phyloP scores from a whole-genome alignment of 2,329 filamentous ascomycete species.

The Fusarium burgessii region DNA sequence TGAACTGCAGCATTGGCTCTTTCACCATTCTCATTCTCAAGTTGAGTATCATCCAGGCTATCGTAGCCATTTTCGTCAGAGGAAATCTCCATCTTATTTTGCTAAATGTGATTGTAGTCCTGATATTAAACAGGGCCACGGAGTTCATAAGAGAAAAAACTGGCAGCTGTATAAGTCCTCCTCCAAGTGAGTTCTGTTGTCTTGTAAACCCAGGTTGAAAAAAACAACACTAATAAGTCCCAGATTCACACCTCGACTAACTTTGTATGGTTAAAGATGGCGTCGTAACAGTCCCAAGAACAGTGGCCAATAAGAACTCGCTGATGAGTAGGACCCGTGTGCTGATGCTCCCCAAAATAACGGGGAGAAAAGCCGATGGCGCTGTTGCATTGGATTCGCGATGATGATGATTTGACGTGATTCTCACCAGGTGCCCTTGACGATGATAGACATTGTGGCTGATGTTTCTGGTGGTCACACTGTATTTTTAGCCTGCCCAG shows the following conservation, averaged over 20 bases:
- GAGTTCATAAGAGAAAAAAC: background rate
- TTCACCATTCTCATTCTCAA: conserved; percentile 15
- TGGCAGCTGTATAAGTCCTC: background rate
- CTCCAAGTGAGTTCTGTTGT: conserved; percentile 18
- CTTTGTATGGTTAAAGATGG: background rate
- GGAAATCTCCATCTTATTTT: conserved; percentile 21
- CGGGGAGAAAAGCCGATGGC: background rate
- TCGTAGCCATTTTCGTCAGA: conserved; percentile 42
- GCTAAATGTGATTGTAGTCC: background rate
- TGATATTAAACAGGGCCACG: background rate
- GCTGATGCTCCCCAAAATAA: background rate
- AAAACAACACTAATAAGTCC: conserved; percentile 16
- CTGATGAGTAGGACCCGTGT: background rate
- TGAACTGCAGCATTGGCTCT: conserved; percentile 7
- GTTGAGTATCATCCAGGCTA: conserved; percentile 32
- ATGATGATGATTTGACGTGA: conserved; percentile 38
- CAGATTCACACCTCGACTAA: conserved; percentile 17
- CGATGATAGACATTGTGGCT: conserved; percentile 22
- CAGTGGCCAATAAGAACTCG: background rate
- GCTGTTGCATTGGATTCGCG: conserved; percentile 10
- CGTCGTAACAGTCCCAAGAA: background rate
- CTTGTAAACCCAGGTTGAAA: background rate
- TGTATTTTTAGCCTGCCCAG: background rate
- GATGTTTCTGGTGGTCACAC: background rate
- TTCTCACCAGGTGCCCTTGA: conserved; percentile 19